phyloP scores from a whole-genome alignment of 2,329 filamentous ascomycete species.

The Trichothecium sympodiale region DNA sequence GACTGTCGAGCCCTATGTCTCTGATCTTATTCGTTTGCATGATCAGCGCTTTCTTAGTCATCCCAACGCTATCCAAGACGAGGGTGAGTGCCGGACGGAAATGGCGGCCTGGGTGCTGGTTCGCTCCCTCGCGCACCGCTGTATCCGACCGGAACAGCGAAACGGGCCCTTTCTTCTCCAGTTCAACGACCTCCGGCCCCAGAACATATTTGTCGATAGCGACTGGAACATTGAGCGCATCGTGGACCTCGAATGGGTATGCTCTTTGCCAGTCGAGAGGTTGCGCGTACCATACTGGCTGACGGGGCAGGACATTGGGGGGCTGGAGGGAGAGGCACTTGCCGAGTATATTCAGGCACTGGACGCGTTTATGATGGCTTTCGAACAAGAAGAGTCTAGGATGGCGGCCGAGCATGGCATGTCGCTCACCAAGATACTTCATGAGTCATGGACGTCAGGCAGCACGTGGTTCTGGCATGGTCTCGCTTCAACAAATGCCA shows the following conservation, averaged over 20 bases:
- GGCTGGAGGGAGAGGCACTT: too few species aligned
- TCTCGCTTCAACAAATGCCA: too few species aligned
- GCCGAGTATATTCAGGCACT: too few species aligned
- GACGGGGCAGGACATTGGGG: too few species aligned
- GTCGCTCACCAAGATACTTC: too few species aligned
- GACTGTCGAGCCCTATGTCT: constrained; percentile 12
- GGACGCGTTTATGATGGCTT: too few species aligned
- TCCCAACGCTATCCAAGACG: constrained; percentile 11
- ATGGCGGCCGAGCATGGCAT: too few species aligned
- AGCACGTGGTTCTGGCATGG: too few species aligned
- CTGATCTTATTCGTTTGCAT: constrained; percentile 13
- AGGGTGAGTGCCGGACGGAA: constrained; percentile 13
- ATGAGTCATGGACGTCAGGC: too few species aligned
- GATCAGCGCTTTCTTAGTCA: constrained; percentile 13
- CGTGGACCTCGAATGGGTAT: constrained; percentile 20
- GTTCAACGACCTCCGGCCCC: constrained; percentile 17
- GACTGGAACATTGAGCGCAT: constrained; percentile 17
- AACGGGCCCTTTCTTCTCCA: constrained; percentile 15
- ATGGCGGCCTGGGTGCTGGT: constrained; percentile 13
- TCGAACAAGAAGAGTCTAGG: too few species aligned
- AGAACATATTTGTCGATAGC: constrained; percentile 20
- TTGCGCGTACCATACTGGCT: constrained; percentile 17
- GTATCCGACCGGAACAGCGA: constrained; percentile 8
- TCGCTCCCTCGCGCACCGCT: constrained; percentile 11
- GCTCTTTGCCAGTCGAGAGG: constrained; percentile 15